phyloP scores from a whole-genome alignment of 2,329 filamentous ascomycete genomes.

The Pseudogymnoascus sp. region DNA sequence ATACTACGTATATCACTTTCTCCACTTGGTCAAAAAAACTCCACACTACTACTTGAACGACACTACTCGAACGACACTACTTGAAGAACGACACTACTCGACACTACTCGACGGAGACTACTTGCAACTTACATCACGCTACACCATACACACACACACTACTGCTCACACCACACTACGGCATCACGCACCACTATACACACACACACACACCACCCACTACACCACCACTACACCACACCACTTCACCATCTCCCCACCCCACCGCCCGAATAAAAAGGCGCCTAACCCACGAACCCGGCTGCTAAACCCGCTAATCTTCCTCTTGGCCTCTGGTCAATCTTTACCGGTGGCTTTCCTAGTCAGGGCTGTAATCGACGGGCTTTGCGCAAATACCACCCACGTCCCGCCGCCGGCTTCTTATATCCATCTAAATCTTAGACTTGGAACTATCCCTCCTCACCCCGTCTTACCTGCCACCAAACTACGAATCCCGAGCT shows the following conservation, averaged over 20 bases:
- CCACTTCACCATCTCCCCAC: not conserved
- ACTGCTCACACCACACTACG: not conserved
- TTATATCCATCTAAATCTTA: not conserved
- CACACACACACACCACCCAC: not conserved
- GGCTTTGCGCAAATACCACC: conserved; percentile 4
- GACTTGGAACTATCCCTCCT: not conserved
- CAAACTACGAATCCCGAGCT: not conserved
- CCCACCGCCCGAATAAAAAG: not conserved
- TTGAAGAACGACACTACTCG: not conserved
- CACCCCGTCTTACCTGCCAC: not conserved
- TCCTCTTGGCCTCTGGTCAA: conserved; percentile 2
- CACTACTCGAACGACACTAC: not conserved
- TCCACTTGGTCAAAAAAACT: not conserved
- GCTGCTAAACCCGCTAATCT: conserved; percentile 6
- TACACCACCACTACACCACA: not conserved
- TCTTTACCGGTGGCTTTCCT: conserved; percentile 2
- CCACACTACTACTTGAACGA: not conserved
- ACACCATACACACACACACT: not conserved
- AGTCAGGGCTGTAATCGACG: not conserved
- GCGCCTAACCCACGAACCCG: conserved; percentile 1
- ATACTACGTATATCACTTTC: conserved; percentile 4
- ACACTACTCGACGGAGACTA: not conserved
- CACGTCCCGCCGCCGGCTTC: conserved; percentile 1
- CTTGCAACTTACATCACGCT: conserved; percentile 2
- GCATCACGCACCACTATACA: not conserved